Evolutionary conservation across 2,329 filamentous ascomycete species (phyloP), one percentile per base, ranked within the genome.

Genomic region (Penicillium sp.): DNA sequence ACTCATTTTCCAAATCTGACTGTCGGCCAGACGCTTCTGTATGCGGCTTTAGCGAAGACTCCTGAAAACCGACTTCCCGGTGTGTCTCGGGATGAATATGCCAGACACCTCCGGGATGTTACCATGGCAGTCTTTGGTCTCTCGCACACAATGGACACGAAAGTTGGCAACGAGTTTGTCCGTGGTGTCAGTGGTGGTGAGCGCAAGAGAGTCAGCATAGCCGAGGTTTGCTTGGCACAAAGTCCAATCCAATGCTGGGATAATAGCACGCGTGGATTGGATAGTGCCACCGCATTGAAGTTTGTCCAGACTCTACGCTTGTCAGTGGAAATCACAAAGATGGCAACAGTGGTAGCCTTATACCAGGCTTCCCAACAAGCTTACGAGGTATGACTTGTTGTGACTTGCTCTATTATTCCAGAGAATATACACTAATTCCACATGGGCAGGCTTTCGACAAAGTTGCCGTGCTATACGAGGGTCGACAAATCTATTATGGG

Each of bases 401-500:
- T 36, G 35, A n/a, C 35, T 36, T 36, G 35, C 35, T 36, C 13
- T 36, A 36, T 36, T n/a, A n/a, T 8, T 36, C 35, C n/a, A 36
- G 35, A 15, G 35, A 36, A 36, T 36, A 1, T 36, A 36, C 35
- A n/a, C 35, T 36, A 15, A 36, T n/a, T 36, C n/a, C 35, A 17
- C 35, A 36, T n/a, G 35, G 35, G 35, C 35, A 36, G 35, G n/a
- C 35, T 36, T 93, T 93, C 65, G 89, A 93, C 75, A 92, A 92
- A 70, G 85, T 84, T 0, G 81, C 86, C 0, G 87, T 93, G 0
- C 77, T 93, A 0, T 91, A 93, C 67, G 87, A 92, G 68, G 90
- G 90, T 0, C 82, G 87, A 0, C 84, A 93, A 68, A 93, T 93
- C 61, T 93, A 86, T 76, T 93, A 88, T 61, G 90, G 90, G 0